Conservation (phyloP, 495 filamentous ascomycete genomes). For the Penicillium maclennaniae region DNA sequence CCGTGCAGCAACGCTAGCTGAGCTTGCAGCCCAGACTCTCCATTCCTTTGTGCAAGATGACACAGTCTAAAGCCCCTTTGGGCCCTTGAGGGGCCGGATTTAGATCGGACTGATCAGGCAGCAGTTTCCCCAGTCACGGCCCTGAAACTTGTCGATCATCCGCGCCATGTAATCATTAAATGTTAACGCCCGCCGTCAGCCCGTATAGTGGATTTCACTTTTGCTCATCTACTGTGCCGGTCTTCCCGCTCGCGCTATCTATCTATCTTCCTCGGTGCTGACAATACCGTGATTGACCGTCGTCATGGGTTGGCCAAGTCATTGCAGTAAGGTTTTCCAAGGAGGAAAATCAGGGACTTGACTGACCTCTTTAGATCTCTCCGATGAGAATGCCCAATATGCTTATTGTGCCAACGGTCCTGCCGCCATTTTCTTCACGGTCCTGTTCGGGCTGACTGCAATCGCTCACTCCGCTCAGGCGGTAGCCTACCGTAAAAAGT, state of each 20-base stretch:
- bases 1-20: constrained; percentile 4
- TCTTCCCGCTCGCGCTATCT: background rate
- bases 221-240: background rate
- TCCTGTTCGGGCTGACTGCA: constrained; percentile 24
- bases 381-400: constrained; percentile 6
- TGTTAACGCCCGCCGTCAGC: constrained; percentile 1
- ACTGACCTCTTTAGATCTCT: constrained; percentile 8
- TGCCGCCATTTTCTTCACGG: constrained; percentile 25
- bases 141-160: constrained; percentile 1
- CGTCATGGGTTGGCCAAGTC: constrained; percentile 10
- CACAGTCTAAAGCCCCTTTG: too few species aligned
- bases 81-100: background rate
- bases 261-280: constrained; percentile 1
- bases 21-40: background rate
- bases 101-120: constrained; percentile 2
- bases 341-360: background rate
- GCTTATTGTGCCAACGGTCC: constrained; percentile 10
- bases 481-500: constrained; percentile 17
- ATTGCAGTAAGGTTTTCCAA: constrained; percentile 6
- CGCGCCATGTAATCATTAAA: background rate
- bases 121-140: background rate
- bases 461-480: constrained; percentile 24
- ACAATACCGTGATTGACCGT: constrained; percentile 1
- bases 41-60: background rate
- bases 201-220: background rate